Evolutionary conservation across 2,329 filamentous ascomycete genomes (phyloP).

Genomic region (Xylariaceae sp.): DNA sequence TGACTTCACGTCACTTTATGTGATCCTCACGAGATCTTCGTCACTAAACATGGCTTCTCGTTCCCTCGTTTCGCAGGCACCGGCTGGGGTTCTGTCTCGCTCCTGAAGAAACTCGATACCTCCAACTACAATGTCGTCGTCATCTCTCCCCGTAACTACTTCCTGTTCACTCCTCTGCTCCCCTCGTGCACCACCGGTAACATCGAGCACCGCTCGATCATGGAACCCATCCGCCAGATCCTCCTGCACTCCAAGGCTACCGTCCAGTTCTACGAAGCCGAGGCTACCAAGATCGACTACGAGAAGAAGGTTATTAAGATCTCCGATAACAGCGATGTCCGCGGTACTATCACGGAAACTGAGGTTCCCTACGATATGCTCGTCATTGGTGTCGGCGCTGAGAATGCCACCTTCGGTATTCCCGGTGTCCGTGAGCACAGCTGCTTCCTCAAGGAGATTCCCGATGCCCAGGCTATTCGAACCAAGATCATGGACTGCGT

Average conservation of each 20-base stretch:
- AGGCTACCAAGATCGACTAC: constrained; percentile 91
- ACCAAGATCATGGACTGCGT: constrained; percentile 99
- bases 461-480: constrained; percentile 90
- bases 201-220: constrained; percentile 98
- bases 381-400: constrained; percentile 91
- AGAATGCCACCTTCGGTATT: constrained; percentile 98
- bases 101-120: constrained; percentile 97
- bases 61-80: constrained; percentile 56
- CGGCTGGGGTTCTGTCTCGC: constrained; percentile 90
- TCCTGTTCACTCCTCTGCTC: constrained; percentile 96
- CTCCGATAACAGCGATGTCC: constrained; percentile 87
- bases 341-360: constrained; percentile 73
- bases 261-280: constrained; percentile 97
- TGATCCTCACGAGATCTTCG: not conserved
- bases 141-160: constrained; percentile 98
- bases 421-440: constrained; percentile 91
- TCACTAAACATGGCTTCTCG: not conserved
- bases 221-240: constrained; percentile 97
- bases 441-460: constrained; percentile 98
- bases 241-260: constrained; percentile 88
- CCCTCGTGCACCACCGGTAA: constrained; percentile 96
- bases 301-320: constrained; percentile 85
- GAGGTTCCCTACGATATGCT: constrained; percentile 98
- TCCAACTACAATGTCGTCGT: constrained; percentile 99
- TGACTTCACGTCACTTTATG: not conserved